Conservation (phyloP, 441 rosid genomes). For the Euphorbia celastroides region DNA sequence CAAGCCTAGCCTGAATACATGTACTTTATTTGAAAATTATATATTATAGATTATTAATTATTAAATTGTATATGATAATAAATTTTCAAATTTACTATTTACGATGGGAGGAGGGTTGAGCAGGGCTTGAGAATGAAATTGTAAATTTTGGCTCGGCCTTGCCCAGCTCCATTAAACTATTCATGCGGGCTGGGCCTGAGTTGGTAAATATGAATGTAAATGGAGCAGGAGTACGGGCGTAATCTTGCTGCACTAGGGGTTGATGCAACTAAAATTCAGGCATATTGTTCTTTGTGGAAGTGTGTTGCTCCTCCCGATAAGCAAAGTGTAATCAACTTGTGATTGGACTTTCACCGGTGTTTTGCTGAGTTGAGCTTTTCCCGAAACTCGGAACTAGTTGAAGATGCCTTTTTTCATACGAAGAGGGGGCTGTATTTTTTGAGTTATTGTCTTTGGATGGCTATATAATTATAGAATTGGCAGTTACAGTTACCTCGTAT, state of each 20-base stretch:
- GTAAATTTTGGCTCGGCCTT: too few relatives aligned
- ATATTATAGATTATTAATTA: too few relatives aligned
- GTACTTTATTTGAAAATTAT: too few relatives aligned
- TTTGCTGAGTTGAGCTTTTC: background rate
- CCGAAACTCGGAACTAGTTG: background rate
- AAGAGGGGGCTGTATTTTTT: background rate
- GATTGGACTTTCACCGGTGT: slow-evolving; percentile 17
- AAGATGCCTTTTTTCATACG: background rate
- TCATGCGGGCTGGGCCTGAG: too few relatives aligned
- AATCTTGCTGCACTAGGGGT: slow-evolving; percentile 64
- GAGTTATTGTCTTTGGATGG: background rate
- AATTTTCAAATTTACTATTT: too few relatives aligned
- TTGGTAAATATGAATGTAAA: background rate
- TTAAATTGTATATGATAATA: too few relatives aligned
- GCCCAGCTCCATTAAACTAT: too few relatives aligned
- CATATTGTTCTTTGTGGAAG: slow-evolving; percentile 76
- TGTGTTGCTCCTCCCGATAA: slow-evolving; percentile 84
- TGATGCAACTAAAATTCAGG: slow-evolving; percentile 56
- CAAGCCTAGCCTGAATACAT: too few relatives aligned
- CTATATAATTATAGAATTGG: background rate
- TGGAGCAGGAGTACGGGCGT: slow-evolving; percentile 75
- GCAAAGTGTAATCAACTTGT: slow-evolving; percentile 41
- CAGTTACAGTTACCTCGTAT: background rate
- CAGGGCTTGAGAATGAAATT: background rate
- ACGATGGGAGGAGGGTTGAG: too few relatives aligned